Evolutionary conservation across 2,329 filamentous ascomycete genomes (phyloP), one percentile per base, ranked within the genome.

Genomic region (Neonectria ditissima): DNA sequence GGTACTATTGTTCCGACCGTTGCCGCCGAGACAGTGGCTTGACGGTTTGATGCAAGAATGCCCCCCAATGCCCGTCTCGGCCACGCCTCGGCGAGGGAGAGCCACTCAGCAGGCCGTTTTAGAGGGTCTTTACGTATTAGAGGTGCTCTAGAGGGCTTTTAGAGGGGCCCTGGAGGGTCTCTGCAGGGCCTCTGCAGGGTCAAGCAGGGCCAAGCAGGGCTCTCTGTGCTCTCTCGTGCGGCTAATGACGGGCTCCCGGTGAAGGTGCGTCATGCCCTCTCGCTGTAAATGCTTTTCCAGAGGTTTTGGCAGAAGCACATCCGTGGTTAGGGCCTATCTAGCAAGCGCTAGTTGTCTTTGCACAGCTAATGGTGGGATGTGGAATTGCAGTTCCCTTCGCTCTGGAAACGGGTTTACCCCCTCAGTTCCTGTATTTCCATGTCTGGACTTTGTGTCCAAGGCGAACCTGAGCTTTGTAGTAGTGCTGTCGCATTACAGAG

Each of bases 181-280:
- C 50, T 28, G 34, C 20, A 55, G 55, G 50, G 20, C 54, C 48
- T 48, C 20, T 44, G 37, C 26, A 32, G 53, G 53, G 18, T n/a
- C n/a, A n/a, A n/a, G n/a, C n/a, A n/a, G n/a, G 24, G 24, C n/a
- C 13, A 50, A 44, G 22, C 28, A 28, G 43, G 43, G 44, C 8
- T 54, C 37, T 43, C 22, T 30, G 14, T 26, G 26, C 45, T 59
- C 62, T 51, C 55, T 59, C 45, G 51, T 62, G 70, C 70, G 70
- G 70, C 65, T 73, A 73, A 73, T 72, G 59, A 68, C 70, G 70
- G 70, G 70, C 69, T 60, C 68, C 65, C 70, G 68, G 70, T 72
- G 70, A 72, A 60, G 53, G 57, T 53, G 54, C 56, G 55, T 55
- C 60, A 55, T 55, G 44, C 30, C 48, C 43, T 62, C 9, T n/a